phyloP scores from a whole-genome alignment of 495 filamentous ascomycete species.

The Lasiosphaeriaceae sp. region DNA sequence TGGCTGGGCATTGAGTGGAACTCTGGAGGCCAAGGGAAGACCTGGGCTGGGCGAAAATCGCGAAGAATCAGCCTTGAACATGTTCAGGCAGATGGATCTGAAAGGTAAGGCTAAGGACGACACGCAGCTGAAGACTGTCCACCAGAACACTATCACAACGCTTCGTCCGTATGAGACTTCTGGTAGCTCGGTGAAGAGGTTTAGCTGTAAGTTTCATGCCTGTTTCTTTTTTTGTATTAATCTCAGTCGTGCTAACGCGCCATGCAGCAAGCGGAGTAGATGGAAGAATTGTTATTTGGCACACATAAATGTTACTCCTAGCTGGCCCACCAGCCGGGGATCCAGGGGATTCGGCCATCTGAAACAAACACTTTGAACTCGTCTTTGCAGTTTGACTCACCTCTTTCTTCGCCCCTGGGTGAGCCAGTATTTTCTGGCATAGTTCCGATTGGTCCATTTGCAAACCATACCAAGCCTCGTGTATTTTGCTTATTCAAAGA shows the following conservation, averaged over 20 bases:
- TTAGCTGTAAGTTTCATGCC: slow-evolving; percentile 70
- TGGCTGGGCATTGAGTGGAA: slow-evolving; percentile 84
- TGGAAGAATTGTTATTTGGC: slow-evolving; percentile 85
- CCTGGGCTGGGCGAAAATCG: slow-evolving; percentile 41
- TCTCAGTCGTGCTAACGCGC: slow-evolving; percentile 35
- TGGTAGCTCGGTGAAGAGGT: slow-evolving; percentile 64
- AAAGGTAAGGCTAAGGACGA: slow-evolving; percentile 87
- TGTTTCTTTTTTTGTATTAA: slow-evolving; percentile 4
- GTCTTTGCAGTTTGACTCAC: not conserved
- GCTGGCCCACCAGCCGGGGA: not conserved
- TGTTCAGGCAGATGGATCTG: slow-evolving; percentile 98
- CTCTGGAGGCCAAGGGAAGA: slow-evolving; percentile 78
- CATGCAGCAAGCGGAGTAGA: slow-evolving; percentile 82
- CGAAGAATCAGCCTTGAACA: slow-evolving; percentile 83
- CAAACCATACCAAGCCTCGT: not conserved
- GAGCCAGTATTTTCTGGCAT: not conserved
- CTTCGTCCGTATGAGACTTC: slow-evolving; percentile 68
- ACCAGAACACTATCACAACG: slow-evolving; percentile 93
- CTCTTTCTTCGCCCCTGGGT: not conserved
- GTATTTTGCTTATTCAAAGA: not conserved
- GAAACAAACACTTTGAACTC: not conserved
- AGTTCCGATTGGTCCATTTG: not conserved
- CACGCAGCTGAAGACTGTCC: slow-evolving; percentile 89
- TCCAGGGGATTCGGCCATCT: not conserved
- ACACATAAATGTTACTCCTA: slow-evolving; percentile 25